A percentile compares a stretch with the other conserved stretches of the same genome.
These are phyloP conservation scores for Talaromyces sp. DNA, from an alignment of 2,329 filamentous ascomycete species.

Conservation along the genomic window DNA sequence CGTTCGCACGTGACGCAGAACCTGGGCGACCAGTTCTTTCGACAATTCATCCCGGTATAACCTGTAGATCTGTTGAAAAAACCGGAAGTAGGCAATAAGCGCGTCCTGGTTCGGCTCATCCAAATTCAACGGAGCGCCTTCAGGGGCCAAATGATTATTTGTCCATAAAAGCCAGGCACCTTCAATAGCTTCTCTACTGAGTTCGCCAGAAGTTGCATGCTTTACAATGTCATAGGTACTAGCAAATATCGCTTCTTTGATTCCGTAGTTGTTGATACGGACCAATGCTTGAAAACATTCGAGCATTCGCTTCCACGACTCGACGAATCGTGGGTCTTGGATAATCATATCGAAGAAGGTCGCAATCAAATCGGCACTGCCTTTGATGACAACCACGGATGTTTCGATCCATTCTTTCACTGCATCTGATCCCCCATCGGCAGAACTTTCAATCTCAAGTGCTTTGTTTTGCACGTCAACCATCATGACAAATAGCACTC, in stretches of 20 bases:
- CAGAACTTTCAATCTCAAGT: conserved; percentile 19
- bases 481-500: conserved; percentile 75
- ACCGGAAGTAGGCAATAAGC: conserved; percentile 76
- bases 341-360: conserved; percentile 73
- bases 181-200: conserved; percentile 51
- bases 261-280: conserved; percentile 62
- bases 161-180: conserved; percentile 69
- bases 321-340: conserved; percentile 62
- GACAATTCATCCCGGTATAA: conserved; percentile 65
- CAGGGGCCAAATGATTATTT: conserved; percentile 56
- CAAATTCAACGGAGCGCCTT: conserved; percentile 40
- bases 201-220: conserved; percentile 43
- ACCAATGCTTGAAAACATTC: conserved; percentile 64
- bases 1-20: conserved; percentile 67
- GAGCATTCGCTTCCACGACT: conserved; percentile 73
- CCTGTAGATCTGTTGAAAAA: conserved; percentile 73
- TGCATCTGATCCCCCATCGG: conserved; percentile 26
- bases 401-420: conserved; percentile 67
- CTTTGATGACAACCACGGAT: conserved; percentile 68
- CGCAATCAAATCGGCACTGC: conserved; percentile 68
- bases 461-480: conserved; percentile 61
- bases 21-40: conserved; percentile 60
- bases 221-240: conserved; percentile 62
- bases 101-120: conserved; percentile 71
- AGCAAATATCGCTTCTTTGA: conserved; percentile 68